phyloP scores from a whole-genome alignment of 2,329 filamentous ascomycete species.

The Scytalidium lignicola region DNA sequence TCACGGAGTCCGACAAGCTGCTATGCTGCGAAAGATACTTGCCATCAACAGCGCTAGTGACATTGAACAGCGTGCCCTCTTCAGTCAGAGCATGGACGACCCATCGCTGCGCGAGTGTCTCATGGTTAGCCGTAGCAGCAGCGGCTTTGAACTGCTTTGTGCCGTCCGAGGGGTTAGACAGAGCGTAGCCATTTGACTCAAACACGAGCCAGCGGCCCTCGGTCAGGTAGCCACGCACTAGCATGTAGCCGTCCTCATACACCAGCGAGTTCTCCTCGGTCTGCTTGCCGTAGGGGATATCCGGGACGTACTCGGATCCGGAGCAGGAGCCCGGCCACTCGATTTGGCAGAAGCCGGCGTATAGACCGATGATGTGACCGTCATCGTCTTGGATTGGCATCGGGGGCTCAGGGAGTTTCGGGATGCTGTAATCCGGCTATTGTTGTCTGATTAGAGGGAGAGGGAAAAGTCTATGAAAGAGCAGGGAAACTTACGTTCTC shows the following conservation, averaged over 20 bases:
- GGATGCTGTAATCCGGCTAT: slow-evolving; percentile 41
- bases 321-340: slow-evolving; percentile 32
- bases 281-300: slow-evolving; percentile 41
- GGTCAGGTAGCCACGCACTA: slow-evolving; percentile 43
- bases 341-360: slow-evolving; percentile 5
- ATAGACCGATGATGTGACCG: slow-evolving; percentile 27
- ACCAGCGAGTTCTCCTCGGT: slow-evolving; percentile 29
- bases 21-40: slow-evolving; percentile 26
- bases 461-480: not conserved
- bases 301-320: slow-evolving; percentile 22
- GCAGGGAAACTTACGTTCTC: slow-evolving; percentile 7
- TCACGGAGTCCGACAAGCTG: slow-evolving; percentile 11
- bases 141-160: slow-evolving; percentile 15
- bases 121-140: slow-evolving; percentile 30
- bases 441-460: not conserved
- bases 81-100: slow-evolving; percentile 36
- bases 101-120: slow-evolving; percentile 42
- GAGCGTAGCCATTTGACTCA: slow-evolving; percentile 36
- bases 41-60: slow-evolving; percentile 35
- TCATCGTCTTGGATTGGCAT: slow-evolving; percentile 35
- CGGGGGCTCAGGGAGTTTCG: slow-evolving; percentile 36
- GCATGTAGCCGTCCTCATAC: slow-evolving; percentile 48
- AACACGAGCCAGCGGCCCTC: slow-evolving; percentile 51
- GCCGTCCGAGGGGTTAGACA: slow-evolving; percentile 28
- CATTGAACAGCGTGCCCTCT: slow-evolving; percentile 23